Evolutionary conservation across 2,329 filamentous ascomycete species (phyloP), one percentile per base, ranked within the genome.

Genomic region (Orbilia oligospora): DNA sequence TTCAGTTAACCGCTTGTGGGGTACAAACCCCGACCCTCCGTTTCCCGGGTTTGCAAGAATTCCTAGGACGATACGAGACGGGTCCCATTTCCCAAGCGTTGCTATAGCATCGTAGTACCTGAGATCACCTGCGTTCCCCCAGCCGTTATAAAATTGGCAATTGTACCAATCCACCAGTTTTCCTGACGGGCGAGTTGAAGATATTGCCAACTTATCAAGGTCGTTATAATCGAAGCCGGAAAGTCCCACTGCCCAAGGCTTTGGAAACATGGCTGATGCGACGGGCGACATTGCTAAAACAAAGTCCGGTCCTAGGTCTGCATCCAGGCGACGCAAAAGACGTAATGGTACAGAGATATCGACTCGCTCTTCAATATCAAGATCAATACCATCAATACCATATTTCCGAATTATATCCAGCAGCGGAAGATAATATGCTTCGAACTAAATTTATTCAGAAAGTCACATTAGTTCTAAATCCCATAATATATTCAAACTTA

Each of bases 121-220:
- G 5, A 30, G 3, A 24, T 82, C 14, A 84, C 84, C 1, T 82
- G 85, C 86, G 65, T 87, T 86, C 20, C 87, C 87, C 87, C 87
- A 88, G 0, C 87, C 87, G 69, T 86, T 87, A 82, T 88, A 88
- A 81, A 88, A 87, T 70, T 88, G 87, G 38, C 85, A 85, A 75
- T 87, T 87, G 78, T 87, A 88, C 86, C 86, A 88, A 0, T 84
- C 83, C 5, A 88, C 84, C 48, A 86, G 80, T 27, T 82, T 76
- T 0, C 84, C 83, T 75, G 79, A 36, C 4, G 75, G 68, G 12
- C 69, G 51, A 82, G 79, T 67, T 2, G 14, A 27, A 1, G 68
- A 71, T 16, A 68, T 18, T 8, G 75, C 68, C 20, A 36, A n/a
- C 8, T 79, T 79, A 77, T 87, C 86, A 0, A 88, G 83, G 44